Evolutionary conservation across 345 rosid genomes (phyloP).

Genomic region (Eucalyptus cloeziana): DNA sequence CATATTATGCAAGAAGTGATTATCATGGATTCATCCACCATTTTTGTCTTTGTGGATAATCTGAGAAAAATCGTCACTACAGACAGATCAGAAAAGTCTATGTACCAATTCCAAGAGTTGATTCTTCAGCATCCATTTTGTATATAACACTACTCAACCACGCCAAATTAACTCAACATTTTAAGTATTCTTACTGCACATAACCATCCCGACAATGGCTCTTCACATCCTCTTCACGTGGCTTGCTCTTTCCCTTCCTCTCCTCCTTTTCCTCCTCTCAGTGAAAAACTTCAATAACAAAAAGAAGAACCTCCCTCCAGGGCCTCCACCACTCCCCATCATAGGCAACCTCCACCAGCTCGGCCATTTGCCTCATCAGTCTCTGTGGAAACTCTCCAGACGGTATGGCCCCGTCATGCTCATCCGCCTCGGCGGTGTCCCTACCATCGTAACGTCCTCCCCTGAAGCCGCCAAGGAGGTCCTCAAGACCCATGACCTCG

Average conservation of each 20-base stretch:
- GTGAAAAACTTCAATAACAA: background rate
- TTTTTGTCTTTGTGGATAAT: background rate
- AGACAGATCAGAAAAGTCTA: background rate
- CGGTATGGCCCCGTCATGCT: slow-evolving; percentile 15
- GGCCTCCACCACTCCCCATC: background rate
- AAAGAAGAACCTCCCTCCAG: background rate
- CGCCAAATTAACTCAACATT: background rate
- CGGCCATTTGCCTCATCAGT: slow-evolving; percentile 3
- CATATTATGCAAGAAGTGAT: background rate
- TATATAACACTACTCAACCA: background rate
- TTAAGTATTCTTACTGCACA: background rate
- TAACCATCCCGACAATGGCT: background rate
- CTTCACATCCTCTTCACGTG: background rate
- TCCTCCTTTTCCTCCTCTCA: background rate
- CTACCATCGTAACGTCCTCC: slow-evolving; percentile 7
- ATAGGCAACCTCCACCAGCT: background rate
- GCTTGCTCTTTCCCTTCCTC: background rate
- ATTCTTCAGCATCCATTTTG: background rate
- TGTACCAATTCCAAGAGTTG: background rate
- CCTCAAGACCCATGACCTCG: slow-evolving; percentile 10
- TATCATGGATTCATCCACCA: background rate
- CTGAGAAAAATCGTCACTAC: background rate
- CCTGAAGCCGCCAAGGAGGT: slow-evolving; percentile 3
- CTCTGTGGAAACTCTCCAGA: background rate
- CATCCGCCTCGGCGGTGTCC: slow-evolving; percentile 6